Evolutionary conservation across 176 grass and related monocot genomes (phyloP), one percentile per base, ranked within the genome.

Genomic region (Oryza nivara): DNA sequence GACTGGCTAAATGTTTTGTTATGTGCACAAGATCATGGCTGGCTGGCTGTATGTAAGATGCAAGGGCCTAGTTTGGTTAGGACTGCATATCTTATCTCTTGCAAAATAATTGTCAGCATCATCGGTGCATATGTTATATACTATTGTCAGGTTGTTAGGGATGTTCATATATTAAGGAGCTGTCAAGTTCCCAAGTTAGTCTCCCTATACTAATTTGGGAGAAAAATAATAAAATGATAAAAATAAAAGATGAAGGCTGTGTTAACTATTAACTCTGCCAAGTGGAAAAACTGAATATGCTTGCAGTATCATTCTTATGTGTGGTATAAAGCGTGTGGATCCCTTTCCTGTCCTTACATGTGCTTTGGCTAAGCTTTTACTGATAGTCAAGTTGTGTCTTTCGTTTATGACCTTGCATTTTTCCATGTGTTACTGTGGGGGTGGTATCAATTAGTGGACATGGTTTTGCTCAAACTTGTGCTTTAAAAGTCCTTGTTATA

Each of bases 301-400:
- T 34, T 54, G 32, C 11, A 76, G 17, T 34, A 20, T 32, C 14
- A 26, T 52, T 46, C 36, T 32, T 43, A 28, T 51, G 20, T 10
- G 78, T 81, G 11, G 68, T 1, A 38, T 26, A 20, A 34, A 5
- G 67, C 67, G 2, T 41, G n/a, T 13, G 68, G 41, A 56, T 17
- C 36, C n/a, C 52, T 73, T 82, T 74, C 40, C 30, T 67, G 43
- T 75, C 3, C 15, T 36, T 26, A 19, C 40, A 25, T 35, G 26
- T 67, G 23, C 16, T 85, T 76, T 60, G 7, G n/a, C 66, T 46
- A 82, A 86, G 44, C 26, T 7, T 76, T 89, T 67, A 22, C 44
- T 12, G 17, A 25, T 85, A 76, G 43, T 35, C 2, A 52, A 41
- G 12, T 14, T 72, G 15, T 76, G 46, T 89, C 12, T 73, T 85